Conservation (phyloP, 768 basidiomycete species). For the Mycena floridula region DNA sequence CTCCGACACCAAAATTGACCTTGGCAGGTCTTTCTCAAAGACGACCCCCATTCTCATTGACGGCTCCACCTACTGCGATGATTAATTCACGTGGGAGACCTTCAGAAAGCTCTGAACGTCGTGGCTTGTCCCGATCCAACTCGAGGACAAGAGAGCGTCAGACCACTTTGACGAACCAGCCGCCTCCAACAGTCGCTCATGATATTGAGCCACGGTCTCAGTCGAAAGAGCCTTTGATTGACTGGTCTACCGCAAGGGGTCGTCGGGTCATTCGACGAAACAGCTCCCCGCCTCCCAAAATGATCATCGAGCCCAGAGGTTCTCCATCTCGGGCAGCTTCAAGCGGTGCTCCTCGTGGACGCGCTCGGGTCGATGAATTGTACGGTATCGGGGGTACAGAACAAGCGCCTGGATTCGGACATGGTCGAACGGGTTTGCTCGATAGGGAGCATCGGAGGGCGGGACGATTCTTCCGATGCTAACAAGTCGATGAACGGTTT, state of each 20-base stretch:
- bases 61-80: slow-evolving; percentile 26
- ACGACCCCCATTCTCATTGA: slow-evolving; percentile 16
- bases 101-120: slow-evolving; percentile 25
- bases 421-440: slow-evolving; percentile 58
- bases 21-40: slow-evolving; percentile 19
- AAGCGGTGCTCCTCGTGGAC: slow-evolving; percentile 36
- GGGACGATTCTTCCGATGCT: neutral
- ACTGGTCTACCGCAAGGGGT: slow-evolving; percentile 45
- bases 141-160: slow-evolving; percentile 33
- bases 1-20: slow-evolving; percentile 53
- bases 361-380: slow-evolving; percentile 49
- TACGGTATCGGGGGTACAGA: slow-evolving; percentile 32
- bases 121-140: slow-evolving; percentile 30
- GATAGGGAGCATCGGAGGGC: slow-evolving; percentile 27
- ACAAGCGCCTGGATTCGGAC: slow-evolving; percentile 57
- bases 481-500: neutral
- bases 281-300: slow-evolving; percentile 51
- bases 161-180: neutral
- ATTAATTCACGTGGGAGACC: slow-evolving; percentile 32
- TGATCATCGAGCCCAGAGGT: slow-evolving; percentile 18
- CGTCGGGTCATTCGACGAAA: slow-evolving; percentile 33
- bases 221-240: slow-evolving; percentile 34
- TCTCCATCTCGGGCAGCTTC: neutral
- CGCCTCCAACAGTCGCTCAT: neutral
- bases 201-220: neutral